Evolutionary conservation across 176 grass and related monocot species (phyloP).

Genomic region (Aegilops umbellulata): DNA sequence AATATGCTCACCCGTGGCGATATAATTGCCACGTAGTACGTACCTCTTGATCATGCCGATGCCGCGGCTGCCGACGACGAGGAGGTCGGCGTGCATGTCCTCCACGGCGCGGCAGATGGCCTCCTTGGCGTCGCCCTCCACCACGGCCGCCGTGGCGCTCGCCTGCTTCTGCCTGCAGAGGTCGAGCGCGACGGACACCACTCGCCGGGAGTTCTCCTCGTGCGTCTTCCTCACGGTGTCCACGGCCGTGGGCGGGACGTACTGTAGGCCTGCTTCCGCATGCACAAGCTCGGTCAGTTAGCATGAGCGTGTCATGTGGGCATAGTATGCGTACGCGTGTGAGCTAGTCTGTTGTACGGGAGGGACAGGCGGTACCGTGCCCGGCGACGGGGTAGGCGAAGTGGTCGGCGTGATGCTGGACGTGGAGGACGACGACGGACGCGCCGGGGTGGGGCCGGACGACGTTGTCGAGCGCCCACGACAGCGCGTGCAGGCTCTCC

Average conservation of each 20-base stretch:
- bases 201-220: slow-evolving; percentile 49
- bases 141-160: slow-evolving; percentile 37
- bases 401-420: slow-evolving; percentile 42
- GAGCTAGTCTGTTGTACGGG: too few species aligned
- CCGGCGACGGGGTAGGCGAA: slow-evolving; percentile 66
- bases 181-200: slow-evolving; percentile 42
- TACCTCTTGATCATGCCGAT: slow-evolving; percentile 75
- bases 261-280: slow-evolving; percentile 6
- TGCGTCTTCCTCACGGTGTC: slow-evolving; percentile 57
- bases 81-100: slow-evolving; percentile 54
- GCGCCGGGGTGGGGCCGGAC: slow-evolving; percentile 21
- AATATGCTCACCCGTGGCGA: not conserved
- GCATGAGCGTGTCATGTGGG: too few species aligned
- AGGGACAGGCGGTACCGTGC: not conserved
- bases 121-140: slow-evolving; percentile 85
- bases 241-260: slow-evolving; percentile 34
- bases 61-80: slow-evolving; percentile 74
- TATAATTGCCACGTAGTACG: not conserved
- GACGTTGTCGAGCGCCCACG: slow-evolving; percentile 69
- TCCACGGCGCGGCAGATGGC: slow-evolving; percentile 65
- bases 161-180: slow-evolving; percentile 51
- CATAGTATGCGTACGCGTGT: too few species aligned
- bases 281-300: not conserved
- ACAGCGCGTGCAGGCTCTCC: slow-evolving; percentile 65
- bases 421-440: slow-evolving; percentile 65